A percentile compares a stretch with the other conserved stretches of the same genome.
Evolutionary conservation across 2,329 filamentous ascomycete genomes (phyloP).

Genomic region (Phialophora expanda): DNA sequence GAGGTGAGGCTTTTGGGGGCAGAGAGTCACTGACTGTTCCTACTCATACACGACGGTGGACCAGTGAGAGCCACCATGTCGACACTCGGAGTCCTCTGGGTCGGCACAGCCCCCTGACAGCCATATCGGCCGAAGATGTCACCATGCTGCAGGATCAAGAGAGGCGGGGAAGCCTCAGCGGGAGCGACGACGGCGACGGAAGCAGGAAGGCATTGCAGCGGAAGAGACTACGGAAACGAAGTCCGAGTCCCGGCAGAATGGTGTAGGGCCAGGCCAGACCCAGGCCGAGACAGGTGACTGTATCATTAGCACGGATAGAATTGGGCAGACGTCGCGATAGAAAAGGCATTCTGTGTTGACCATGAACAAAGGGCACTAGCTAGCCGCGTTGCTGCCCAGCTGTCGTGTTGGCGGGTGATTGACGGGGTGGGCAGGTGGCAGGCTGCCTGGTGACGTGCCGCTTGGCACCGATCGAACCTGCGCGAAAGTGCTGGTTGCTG

Average conservation of each 20-base stretch:
- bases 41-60: conserved; percentile 10
- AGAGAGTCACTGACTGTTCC: not conserved
- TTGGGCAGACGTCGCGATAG: not conserved
- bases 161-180: not conserved
- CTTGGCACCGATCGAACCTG: conserved; percentile 19
- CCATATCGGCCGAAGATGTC: conserved; percentile 21
- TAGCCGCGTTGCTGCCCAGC: not conserved
- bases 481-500: conserved; percentile 18
- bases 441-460: conserved; percentile 2
- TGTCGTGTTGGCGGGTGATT: conserved; percentile 6
- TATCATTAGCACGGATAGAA: conserved; percentile 15
- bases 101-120: conserved; percentile 33
- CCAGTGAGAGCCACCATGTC: conserved; percentile 1
- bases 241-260: conserved; percentile 23
- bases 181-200: not conserved
- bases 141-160: conserved; percentile 7
- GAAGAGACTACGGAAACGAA: conserved; percentile 25
- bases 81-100: conserved; percentile 33
- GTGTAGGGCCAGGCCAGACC: conserved; percentile 10
- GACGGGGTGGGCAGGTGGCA: not conserved
- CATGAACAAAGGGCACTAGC: not conserved
- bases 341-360: not conserved
- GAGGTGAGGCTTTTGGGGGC: not conserved
- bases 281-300: not conserved
- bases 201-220: conserved; percentile 9